phyloP scores from a whole-genome alignment of 208 protist species.

The Crithidia thermophila region DNA sequence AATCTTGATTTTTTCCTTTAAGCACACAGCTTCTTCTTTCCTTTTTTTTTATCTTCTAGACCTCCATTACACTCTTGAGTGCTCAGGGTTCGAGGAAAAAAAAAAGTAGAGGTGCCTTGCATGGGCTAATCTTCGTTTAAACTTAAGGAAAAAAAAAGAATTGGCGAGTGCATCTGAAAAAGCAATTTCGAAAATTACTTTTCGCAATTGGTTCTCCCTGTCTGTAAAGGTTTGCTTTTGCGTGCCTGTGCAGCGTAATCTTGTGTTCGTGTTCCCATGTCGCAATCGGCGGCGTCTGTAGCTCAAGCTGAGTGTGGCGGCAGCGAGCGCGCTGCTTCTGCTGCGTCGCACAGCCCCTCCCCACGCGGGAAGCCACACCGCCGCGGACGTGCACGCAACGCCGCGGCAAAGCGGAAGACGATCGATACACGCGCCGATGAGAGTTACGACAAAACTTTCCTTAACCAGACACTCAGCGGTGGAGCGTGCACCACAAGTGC shows the following conservation, averaged over 20 bases:
- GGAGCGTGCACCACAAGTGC: not conserved
- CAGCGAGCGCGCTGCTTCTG: not conserved
- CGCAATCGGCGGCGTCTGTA: no score
- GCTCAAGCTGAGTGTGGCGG: no score
- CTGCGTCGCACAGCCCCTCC: not conserved
- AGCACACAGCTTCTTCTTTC: not conserved
- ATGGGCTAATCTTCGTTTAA: no score
- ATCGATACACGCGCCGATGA: not conserved
- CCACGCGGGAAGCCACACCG: conserved; percentile 1
- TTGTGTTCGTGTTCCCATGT: no score
- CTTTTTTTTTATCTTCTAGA: conserved; percentile 14
- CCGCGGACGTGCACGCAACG: conserved; percentile 6
- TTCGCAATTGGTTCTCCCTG: no score
- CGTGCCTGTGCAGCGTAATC: no score
- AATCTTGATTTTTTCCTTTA: conserved; percentile 9
- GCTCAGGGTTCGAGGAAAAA: not conserved
- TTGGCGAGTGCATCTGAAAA: no score
- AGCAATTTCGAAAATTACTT: no score
- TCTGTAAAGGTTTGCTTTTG: no score
- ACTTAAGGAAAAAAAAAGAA: no score
- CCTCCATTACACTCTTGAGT: not conserved
- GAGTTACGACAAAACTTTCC: not conserved
- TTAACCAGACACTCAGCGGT: not conserved
- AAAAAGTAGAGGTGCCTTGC: no score
- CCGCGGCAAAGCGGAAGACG: not conserved